A percentile compares a stretch with the other conserved stretches of the same genome.
Conservation (phyloP, 495 filamentous ascomycete genomes). For the Massariosphaeria phaeospora region DNA sequence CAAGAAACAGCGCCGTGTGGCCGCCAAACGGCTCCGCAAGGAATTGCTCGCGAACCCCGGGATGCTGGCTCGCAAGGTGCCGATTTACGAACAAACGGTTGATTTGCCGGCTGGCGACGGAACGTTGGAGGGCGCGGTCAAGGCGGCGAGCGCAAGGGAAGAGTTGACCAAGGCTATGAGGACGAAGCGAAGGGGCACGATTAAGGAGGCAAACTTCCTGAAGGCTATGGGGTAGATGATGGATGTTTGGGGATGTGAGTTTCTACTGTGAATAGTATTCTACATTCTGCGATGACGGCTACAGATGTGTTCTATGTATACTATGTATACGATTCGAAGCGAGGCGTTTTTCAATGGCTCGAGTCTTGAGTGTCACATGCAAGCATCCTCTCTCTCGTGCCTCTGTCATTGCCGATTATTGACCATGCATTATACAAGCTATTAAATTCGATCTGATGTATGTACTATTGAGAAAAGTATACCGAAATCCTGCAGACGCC, state of each 20-base stretch:
- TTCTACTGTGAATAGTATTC: background rate
- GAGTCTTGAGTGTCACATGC: too few relatives aligned
- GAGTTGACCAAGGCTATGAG: conserved; percentile 67
- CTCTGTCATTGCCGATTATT: too few relatives aligned
- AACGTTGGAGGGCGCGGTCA: conserved; percentile 50
- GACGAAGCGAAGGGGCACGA: conserved; percentile 65
- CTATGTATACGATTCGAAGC: too few relatives aligned
- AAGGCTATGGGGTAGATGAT: conserved; percentile 55
- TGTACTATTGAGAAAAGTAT: too few relatives aligned
- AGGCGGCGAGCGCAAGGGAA: conserved; percentile 55
- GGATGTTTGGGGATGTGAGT: background rate
- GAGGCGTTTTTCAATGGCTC: too few relatives aligned
- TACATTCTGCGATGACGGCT: too few relatives aligned
- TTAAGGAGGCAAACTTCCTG: conserved; percentile 93
- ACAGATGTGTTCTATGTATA: too few relatives aligned
- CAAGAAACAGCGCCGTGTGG: conserved; percentile 65
- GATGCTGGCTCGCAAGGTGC: conserved; percentile 65
- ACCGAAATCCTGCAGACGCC: too few relatives aligned
- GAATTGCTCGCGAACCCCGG: conserved; percentile 61
- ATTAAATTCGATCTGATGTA: too few relatives aligned
- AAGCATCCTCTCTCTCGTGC: too few relatives aligned
- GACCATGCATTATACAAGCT: too few relatives aligned
- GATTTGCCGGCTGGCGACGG: conserved; percentile 67
- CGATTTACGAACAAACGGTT: conserved; percentile 74
- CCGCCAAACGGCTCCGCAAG: conserved; percentile 60